Evolutionary conservation across 257 asterid genomes (phyloP), one percentile per base, ranked within the genome.

Genomic region (Plectranthus barbatus): DNA sequence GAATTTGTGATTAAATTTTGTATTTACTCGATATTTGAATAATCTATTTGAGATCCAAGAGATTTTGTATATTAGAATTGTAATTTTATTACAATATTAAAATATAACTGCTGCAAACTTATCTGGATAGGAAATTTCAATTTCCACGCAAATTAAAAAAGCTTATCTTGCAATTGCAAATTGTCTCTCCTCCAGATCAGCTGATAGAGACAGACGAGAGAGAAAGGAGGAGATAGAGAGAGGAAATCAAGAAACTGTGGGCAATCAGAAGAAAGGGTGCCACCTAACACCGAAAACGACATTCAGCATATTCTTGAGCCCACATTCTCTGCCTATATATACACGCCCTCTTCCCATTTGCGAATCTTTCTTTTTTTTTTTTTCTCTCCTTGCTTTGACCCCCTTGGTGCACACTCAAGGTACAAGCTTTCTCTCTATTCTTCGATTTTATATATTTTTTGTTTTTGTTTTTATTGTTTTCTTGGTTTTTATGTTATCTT

Each of bases 221-320:
- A 60, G 24, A 29, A 2, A 36, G 6, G 56, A 37, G 55, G 9
- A 39, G 51, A 20, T 20, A 17, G 21, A 21, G 73, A 36, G 26
- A 11, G 61, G 54, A 20, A 75, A 29, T 60, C 49, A 40, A 51
- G 60, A 56, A 61, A 67, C 34, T 23, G 67, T 13, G 51, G 31
- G 56, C 36, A 52, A 57, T 55, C 19, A 18, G 74, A 53, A 63
- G 65, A 57, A 48, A 23, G 49, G 56, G 60, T 45, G 75, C 73
- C 67, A 75, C 78, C 84, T 45, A 75, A 69, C 63, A 47, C 51
- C 60, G 73, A 72, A 72, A 79, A 58, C 20, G 73, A 76, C 73
- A 45, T 47, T 57, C 2, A 60, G 69, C 69, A 67, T 36, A 53
- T 71, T 64, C 67, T 61, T 45, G 60, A 59, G 66, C 74, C 77